phyloP scores from a whole-genome alignment of 2,329 filamentous ascomycete genomes.

The Fusarium sp. region DNA sequence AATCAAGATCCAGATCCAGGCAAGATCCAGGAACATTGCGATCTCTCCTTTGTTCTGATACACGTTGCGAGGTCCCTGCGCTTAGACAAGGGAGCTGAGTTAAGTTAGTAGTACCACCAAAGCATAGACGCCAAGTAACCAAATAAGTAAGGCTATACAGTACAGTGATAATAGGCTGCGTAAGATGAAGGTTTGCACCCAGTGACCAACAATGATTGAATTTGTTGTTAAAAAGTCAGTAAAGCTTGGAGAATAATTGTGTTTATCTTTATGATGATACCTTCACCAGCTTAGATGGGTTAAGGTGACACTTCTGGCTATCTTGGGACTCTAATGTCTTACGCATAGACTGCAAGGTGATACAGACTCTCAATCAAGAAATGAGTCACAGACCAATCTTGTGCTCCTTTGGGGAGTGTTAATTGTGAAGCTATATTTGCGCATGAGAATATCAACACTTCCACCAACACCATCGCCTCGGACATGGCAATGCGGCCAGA shows the following conservation, averaged over 20 bases:
- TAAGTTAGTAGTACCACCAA: neutral
- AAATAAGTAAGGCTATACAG: neutral
- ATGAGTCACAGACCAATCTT: neutral
- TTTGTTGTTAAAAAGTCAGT: neutral
- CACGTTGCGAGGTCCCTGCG: neutral
- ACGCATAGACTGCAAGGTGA: neutral
- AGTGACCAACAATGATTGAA: neutral
- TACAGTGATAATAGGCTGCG: neutral
- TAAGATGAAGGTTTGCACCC: neutral
- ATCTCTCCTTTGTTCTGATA: conserved; percentile 12
- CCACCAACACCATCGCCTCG: neutral
- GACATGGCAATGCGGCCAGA: neutral
- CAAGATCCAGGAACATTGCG: conserved; percentile 5
- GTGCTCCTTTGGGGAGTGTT: neutral
- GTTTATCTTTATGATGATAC: neutral
- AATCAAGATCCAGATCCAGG: conserved; percentile 3
- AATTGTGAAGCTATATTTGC: neutral
- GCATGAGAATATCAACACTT: neutral
- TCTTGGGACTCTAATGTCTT: neutral
- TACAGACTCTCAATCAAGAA: neutral
- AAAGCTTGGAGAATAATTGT: neutral
- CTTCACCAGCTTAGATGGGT: neutral
- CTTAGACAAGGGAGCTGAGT: neutral
- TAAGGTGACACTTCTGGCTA: too few relatives aligned
- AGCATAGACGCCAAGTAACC: neutral